Evolutionary conservation across 106 monocot species (phyloP).

Genomic region (Agapanthus africanus): DNA sequence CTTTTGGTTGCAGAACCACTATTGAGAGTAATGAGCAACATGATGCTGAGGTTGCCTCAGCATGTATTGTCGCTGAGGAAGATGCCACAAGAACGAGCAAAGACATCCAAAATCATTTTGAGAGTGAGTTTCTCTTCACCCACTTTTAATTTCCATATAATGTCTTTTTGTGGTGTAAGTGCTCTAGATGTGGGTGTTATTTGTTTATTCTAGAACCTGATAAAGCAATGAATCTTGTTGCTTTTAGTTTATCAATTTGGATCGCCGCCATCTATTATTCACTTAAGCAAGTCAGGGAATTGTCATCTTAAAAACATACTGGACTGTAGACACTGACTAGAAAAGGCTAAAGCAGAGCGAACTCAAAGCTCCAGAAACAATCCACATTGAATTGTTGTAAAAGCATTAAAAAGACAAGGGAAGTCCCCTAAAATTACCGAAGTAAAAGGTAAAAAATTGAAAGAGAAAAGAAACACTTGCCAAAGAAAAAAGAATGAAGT

Average conservation of each 20-base stretch:
- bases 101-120: constrained; percentile 30
- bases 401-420: too few species aligned
- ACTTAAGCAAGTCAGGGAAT: neutral
- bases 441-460: too few species aligned
- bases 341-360: neutral
- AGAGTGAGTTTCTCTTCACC: constrained; percentile 28
- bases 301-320: neutral
- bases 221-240: neutral
- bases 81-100: constrained; percentile 33
- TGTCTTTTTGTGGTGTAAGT: neutral
- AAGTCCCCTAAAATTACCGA: too few species aligned
- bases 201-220: neutral
- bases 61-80: constrained; percentile 36
- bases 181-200: neutral
- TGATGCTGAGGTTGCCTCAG: constrained; percentile 43
- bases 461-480: too few species aligned
- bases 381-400: neutral
- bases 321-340: neutral
- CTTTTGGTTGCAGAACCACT: constrained; percentile 27
- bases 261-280: neutral
- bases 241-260: neutral
- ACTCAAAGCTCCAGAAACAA: neutral
- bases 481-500: neutral
- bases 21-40: constrained; percentile 67
- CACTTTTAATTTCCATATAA: neutral